phyloP scores from a whole-genome alignment of 1,139 yeast genomes.

The Magnusiomyces magnusii region DNA sequence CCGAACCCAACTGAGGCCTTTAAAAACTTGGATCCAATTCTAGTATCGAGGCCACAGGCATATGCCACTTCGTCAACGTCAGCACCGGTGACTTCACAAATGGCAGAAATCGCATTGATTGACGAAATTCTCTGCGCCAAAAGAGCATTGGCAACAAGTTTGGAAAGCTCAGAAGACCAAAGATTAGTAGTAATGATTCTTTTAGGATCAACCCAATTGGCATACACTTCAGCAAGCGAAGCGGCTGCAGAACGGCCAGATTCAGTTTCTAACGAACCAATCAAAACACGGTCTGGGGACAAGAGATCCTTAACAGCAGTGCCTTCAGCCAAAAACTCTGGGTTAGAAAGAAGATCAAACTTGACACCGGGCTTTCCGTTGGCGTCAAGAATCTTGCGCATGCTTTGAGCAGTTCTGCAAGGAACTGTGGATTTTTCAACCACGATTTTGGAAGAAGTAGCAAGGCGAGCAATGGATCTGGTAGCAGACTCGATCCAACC shows the following conservation, averaged over 20 bases:
- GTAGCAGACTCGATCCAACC: conserved; percentile 28
- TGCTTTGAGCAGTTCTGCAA: conserved; percentile 27
- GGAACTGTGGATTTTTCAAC: conserved; percentile 30
- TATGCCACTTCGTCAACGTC: conserved; percentile 28
- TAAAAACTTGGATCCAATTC: conserved; percentile 28
- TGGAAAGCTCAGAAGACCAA: conserved; percentile 29
- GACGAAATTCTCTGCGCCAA: conserved; percentile 29
- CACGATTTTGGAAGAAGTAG: conserved; percentile 26
- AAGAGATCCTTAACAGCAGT: conserved; percentile 26
- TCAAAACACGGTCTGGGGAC: conserved; percentile 27
- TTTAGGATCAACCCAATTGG: conserved; percentile 27
- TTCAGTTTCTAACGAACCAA: conserved; percentile 26
- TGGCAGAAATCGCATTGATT: conserved; percentile 27
- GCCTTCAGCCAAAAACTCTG: conserved; percentile 28
- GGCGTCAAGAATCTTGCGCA: conserved; percentile 26
- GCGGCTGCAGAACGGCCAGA: conserved; percentile 26
- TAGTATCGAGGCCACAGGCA: conserved; percentile 28
- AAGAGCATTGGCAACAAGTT: conserved; percentile 29
- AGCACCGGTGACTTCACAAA: conserved; percentile 30
- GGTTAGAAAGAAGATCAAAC: conserved; percentile 26
- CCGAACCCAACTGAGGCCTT: conserved; percentile 29
- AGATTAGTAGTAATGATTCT: conserved; percentile 27
- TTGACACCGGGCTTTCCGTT: conserved; percentile 26
- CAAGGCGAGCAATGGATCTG: conserved; percentile 26
- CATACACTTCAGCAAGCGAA: conserved; percentile 25